Conservation (phyloP, 306 rosid genomes). For the Hippophae tibetana region DNA sequence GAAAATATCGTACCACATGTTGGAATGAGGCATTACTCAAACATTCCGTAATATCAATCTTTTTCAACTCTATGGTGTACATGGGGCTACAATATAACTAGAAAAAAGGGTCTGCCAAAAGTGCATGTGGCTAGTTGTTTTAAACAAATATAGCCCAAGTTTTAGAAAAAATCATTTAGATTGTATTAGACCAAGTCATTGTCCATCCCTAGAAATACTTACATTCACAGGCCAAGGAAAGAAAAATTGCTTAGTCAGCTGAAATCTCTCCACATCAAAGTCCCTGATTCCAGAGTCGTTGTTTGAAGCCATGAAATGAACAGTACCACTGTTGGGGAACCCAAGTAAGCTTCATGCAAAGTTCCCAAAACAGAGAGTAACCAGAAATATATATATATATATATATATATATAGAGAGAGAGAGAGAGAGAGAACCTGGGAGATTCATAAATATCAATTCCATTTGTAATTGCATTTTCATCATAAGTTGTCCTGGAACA, state of each 20-base stretch:
- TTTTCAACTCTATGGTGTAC: too few relatives aligned
- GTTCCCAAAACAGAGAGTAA: not conserved
- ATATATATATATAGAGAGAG: not conserved
- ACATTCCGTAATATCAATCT: too few relatives aligned
- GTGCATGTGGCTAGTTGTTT: not conserved
- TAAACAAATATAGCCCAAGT: not conserved
- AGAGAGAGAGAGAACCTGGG: conserved; percentile 15
- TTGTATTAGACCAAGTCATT: not conserved
- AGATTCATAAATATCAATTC: conserved; percentile 24
- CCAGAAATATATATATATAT: not conserved
- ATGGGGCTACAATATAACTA: too few relatives aligned
- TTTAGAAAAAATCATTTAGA: not conserved
- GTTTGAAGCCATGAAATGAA: conserved; percentile 37
- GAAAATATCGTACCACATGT: too few relatives aligned
- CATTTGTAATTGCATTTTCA: conserved; percentile 33
- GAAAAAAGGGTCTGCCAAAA: too few relatives aligned
- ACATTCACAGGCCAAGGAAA: conserved; percentile 35
- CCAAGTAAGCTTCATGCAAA: conserved; percentile 1
- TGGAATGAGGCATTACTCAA: too few relatives aligned
- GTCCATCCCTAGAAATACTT: conserved; percentile 4
- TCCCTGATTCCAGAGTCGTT: conserved; percentile 30
- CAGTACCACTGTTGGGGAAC: conserved; percentile 21
- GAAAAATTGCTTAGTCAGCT: conserved; percentile 26
- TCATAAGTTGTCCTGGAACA: conserved; percentile 29
- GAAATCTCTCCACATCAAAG: conserved; percentile 29